Conservation (phyloP, 2,329 filamentous ascomycete species). For the Ophiocordyceps unilateralis region DNA sequence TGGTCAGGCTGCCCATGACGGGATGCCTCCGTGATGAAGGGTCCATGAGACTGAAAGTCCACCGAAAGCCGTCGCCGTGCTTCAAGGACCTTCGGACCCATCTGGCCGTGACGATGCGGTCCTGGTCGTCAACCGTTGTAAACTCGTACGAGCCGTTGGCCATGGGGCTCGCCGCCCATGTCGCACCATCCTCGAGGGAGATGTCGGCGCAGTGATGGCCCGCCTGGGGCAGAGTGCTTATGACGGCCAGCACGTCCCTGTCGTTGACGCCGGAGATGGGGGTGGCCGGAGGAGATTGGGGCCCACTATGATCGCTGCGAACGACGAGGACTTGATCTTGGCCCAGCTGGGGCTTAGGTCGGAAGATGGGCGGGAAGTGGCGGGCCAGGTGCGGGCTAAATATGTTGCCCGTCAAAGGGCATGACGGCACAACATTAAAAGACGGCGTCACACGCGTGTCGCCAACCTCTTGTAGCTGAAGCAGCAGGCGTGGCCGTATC, state of each 20-base stretch:
- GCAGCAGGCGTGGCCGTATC: conserved; percentile 47
- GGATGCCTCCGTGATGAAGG: conserved; percentile 53
- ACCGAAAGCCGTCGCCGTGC: conserved; percentile 27
- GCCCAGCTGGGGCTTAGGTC: conserved; percentile 44
- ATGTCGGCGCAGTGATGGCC: conserved; percentile 46
- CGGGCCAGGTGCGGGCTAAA: conserved; percentile 42
- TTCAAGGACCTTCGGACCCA: conserved; percentile 41
- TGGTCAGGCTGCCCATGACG: conserved; percentile 52
- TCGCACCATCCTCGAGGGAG: conserved; percentile 43
- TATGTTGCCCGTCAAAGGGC: conserved; percentile 35
- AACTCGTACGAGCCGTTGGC: conserved; percentile 50
- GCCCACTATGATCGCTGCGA: conserved; percentile 48
- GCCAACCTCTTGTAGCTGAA: conserved; percentile 54
- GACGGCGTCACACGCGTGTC: conserved; percentile 46
- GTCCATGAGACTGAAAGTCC: conserved; percentile 63
- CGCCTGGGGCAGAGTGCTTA: conserved; percentile 43
- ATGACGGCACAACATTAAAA: conserved; percentile 57
- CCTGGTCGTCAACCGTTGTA: conserved; percentile 37
- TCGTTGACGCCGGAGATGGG: conserved; percentile 26
- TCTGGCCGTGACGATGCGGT: conserved; percentile 41
- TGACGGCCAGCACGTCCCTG: conserved; percentile 45
- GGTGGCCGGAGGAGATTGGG: conserved; percentile 11
- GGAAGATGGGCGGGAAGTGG: conserved; percentile 46
- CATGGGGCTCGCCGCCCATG: conserved; percentile 37
- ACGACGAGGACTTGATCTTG: conserved; percentile 55